Evolutionary conservation across 768 basidiomycete species (phyloP), one percentile per base, ranked within the genome.

Genomic region (Pulveroboletus frians): DNA sequence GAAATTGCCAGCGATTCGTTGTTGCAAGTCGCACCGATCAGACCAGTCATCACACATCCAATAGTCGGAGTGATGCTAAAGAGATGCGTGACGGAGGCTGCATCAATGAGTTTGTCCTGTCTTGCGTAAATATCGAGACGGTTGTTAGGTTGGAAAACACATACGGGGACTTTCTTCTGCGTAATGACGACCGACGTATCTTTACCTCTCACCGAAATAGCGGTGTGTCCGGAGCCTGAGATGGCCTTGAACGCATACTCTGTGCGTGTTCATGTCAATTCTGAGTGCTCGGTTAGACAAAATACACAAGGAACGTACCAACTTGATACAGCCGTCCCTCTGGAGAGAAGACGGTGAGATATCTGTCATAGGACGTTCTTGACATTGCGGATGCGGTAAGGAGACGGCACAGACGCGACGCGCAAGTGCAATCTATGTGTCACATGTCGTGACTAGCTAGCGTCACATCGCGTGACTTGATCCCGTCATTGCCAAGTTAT

Each of bases 191-290:
- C 93, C 5, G 87, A 78, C 5, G 93, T 95, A 59, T 98, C 94
- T 68, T 90, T 90, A 15, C 96, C 96, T 61, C 95, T 76, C 39
- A 98, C 88, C 15, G 94, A 80, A 43, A 99, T 79, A 1, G 95
- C 83, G 2, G 96, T 98, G 63, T 97, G 92, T 1, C 93, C 95
- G 1, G 93, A 92, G 47, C 92, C 92, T 54, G 93, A 92, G 68
- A 98, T 97, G 41, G 96, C 96, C 71, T 98, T 99, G 85, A 98
- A 98, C 23, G 96, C 95, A 77, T 98, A 98, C 74, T 98, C 94
- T 97, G 53, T 44, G 26, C 45, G 52, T 46, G 26, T 50, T 51
- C 54, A 51, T 59, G 37, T 50, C 41, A 47, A 21, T 17, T 31
- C 10, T 30, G 39, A 13, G 39, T 27, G 37, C 31, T 8, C 21